Percentiles rank a stretch among this genome's conserved stretches.
phyloP scores from a whole-genome alignment of 352 stramenopile genomes.

The Phytopythium chamaehyphon region DNA sequence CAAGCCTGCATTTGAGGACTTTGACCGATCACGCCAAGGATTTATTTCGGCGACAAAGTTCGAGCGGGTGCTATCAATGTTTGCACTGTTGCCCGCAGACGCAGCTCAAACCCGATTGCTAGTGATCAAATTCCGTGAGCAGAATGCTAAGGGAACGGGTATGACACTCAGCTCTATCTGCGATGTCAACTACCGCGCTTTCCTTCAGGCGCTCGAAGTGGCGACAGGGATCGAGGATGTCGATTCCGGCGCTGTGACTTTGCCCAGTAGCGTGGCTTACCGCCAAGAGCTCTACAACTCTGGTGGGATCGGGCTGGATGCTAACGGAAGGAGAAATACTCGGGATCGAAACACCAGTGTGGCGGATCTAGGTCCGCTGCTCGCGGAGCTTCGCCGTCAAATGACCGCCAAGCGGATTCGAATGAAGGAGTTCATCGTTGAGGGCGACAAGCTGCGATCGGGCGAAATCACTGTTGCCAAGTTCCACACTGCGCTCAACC shows the following conservation, averaged over 20 bases:
- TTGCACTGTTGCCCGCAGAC: slow-evolving; percentile 50
- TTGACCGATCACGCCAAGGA: slow-evolving; percentile 72
- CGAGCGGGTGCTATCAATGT: slow-evolving; percentile 78
- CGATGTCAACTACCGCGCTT: slow-evolving; percentile 83
- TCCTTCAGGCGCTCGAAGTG: slow-evolving; percentile 60
- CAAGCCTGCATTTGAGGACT: slow-evolving; percentile 81
- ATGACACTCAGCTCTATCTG: slow-evolving; percentile 65
- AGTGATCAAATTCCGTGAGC: slow-evolving; percentile 75
- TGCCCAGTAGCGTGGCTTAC: slow-evolving; percentile 59
- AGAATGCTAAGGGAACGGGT: slow-evolving; percentile 30
- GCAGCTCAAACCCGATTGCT: slow-evolving; percentile 41
- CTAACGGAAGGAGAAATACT: slow-evolving; percentile 19
- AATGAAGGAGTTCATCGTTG: slow-evolving; percentile 79
- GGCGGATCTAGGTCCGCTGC: slow-evolving; percentile 35
- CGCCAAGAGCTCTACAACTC: slow-evolving; percentile 51
- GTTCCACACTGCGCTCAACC: slow-evolving; percentile 83
- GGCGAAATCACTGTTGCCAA: slow-evolving; percentile 82
- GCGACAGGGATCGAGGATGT: slow-evolving; percentile 18
- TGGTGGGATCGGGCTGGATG: slow-evolving; percentile 20
- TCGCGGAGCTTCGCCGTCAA: slow-evolving; percentile 62
- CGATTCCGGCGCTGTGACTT: slow-evolving; percentile 13
- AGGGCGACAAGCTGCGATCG: slow-evolving; percentile 75
- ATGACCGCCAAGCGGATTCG: slow-evolving; percentile 60
- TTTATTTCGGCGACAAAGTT: slow-evolving; percentile 80
- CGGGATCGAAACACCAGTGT: slow-evolving; percentile 19